Evolutionary conservation across 257 asterid genomes (phyloP), one percentile per base, ranked within the genome.

Genomic region (Gardenia jasminoides): DNA sequence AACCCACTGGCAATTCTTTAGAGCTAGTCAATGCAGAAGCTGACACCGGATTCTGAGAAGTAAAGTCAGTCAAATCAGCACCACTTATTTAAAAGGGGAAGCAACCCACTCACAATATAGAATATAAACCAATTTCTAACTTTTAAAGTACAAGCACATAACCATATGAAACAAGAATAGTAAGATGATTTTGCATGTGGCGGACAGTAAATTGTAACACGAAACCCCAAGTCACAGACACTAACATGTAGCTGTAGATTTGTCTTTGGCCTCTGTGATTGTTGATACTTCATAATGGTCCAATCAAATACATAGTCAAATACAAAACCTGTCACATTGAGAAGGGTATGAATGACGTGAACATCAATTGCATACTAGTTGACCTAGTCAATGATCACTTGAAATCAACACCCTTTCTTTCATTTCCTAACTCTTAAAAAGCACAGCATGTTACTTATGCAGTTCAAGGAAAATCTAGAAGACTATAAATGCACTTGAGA

Each of bases 231-330:
- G 26, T 24, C 22, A 72, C 48, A 39, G 20, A 72, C 48, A 72
- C 76, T 72, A 52, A 72, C 76, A 73, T 52, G 64, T 8, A 73
- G n/a, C 17, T 52, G 77, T 73, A 73, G 66, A 73, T 73, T 46
- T 10, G 22, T 3, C 77, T 73, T 73, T 73, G 77, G 52, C 79
- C 76, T 80, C 65, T 83, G 83, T 5, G 84, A 70, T 43, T 83
- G 86, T 74, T 83, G 86, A 39, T 83, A 79, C 74, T 83, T 83
- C 78, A 83, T 73, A 61, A 83, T 80, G 44, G 86, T 78, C 86
- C 86, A 83, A 33, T 83, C 86, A 76, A 83, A 83, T 24, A 79
- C 81, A 50, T 70, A 83, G 44, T 79, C 86, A 81, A 72, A 43
- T 72, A 76, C 80, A 80, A 64, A 79, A 13, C 83, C 83, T 82